These are phyloP conservation scores for Aspergillus sclerotiicarbonarius DNA, from an alignment of 495 filamentous ascomycete species.

Conservation along the genomic window DNA sequence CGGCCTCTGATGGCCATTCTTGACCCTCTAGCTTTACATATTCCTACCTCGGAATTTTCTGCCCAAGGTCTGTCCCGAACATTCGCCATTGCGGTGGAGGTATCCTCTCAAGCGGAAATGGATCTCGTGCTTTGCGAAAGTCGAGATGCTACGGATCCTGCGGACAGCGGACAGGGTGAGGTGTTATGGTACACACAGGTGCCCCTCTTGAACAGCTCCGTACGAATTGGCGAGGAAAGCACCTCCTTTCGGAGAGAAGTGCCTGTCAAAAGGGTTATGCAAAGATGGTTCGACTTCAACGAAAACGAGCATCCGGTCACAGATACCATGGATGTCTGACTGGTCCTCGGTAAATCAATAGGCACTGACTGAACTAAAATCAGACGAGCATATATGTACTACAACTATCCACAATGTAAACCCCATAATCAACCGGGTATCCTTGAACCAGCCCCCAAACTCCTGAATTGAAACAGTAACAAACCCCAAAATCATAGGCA, in stretches of 20 bases:
- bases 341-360: slow-evolving; percentile 3
- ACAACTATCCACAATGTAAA: slow-evolving; percentile 10
- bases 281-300: slow-evolving; percentile 71
- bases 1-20: slow-evolving; percentile 57
- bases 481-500: slow-evolving; percentile 54
- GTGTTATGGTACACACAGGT: slow-evolving; percentile 54
- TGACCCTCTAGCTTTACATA: slow-evolving; percentile 65
- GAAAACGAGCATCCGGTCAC: slow-evolving; percentile 1
- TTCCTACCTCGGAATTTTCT: slow-evolving; percentile 74
- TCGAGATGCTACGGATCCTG: slow-evolving; percentile 28
- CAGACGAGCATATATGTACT: neutral
- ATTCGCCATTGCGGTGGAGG: slow-evolving; percentile 65
- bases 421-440: slow-evolving; percentile 36
- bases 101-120: slow-evolving; percentile 40
- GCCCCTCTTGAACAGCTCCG: slow-evolving; percentile 61
- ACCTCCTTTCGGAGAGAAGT: slow-evolving; percentile 69
- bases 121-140: slow-evolving; percentile 45
- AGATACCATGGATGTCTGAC: slow-evolving; percentile 5
- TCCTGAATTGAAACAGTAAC: slow-evolving; percentile 32
- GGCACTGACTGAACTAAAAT: neutral
- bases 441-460: slow-evolving; percentile 41
- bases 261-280: slow-evolving; percentile 59
- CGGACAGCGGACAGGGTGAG: slow-evolving; percentile 30
- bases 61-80: slow-evolving; percentile 77
- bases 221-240: slow-evolving; percentile 52